Evolutionary conservation across 345 rosid genomes (phyloP).

Genomic region (Dipteronia sinensis): DNA sequence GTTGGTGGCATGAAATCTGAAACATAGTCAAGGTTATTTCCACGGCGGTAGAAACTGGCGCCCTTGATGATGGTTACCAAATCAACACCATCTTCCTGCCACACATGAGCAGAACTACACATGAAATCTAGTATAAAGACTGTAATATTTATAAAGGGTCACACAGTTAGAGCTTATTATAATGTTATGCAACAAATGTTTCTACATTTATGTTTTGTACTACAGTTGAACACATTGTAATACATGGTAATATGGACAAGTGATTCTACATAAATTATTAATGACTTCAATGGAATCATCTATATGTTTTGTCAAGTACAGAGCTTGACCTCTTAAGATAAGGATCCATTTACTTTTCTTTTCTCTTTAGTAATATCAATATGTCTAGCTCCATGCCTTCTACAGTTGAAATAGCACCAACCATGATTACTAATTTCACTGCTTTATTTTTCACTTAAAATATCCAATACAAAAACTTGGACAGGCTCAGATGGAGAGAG

Average conservation of each 20-base stretch:
- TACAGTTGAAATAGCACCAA: background rate
- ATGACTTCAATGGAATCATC: background rate
- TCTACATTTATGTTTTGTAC: too few relatives aligned
- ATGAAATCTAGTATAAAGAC: background rate
- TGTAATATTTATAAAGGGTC: background rate
- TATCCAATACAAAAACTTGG: background rate
- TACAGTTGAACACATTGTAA: background rate
- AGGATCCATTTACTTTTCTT: background rate
- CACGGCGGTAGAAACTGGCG: conserved; percentile 59
- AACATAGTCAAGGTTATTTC: conserved; percentile 44
- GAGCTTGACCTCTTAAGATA: background rate
- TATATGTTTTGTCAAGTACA: background rate
- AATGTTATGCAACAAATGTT: background rate
- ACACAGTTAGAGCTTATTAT: background rate
- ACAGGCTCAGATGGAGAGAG: background rate
- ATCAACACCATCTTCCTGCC: conserved; percentile 23
- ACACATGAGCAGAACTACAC: background rate
- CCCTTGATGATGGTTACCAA: conserved; percentile 63
- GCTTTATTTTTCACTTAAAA: background rate
- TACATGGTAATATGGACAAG: background rate
- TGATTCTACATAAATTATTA: background rate
- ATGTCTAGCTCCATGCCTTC: background rate
- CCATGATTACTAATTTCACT: background rate
- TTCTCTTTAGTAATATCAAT: too few relatives aligned
- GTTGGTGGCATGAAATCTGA: conserved; percentile 65